Conservation (phyloP, 208 protist species). For the Acanthamoeba healyi region DNA sequence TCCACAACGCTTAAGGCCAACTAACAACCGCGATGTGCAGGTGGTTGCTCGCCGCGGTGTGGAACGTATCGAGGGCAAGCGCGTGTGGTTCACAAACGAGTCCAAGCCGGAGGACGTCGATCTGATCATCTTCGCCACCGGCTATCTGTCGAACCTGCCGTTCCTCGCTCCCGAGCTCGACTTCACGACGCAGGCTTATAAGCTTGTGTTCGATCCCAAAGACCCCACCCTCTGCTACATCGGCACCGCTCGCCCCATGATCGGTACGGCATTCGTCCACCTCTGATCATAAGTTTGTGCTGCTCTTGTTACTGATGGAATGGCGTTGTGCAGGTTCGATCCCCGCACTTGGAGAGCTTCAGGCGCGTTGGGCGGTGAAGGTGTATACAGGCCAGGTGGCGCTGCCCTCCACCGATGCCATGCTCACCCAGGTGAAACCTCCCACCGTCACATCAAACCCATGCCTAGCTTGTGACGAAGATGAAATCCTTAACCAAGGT, state of each 20-base stretch:
- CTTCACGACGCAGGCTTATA: slow-evolving; percentile 51
- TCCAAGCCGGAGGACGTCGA: slow-evolving; percentile 48
- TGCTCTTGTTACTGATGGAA: not conserved
- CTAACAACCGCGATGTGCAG: not conserved
- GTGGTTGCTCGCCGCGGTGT: slow-evolving; percentile 25
- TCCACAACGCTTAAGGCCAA: too few relatives aligned
- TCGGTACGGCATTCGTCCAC: not conserved
- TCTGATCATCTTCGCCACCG: slow-evolving; percentile 71
- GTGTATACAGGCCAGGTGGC: slow-evolving; percentile 67
- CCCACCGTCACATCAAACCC: not conserved
- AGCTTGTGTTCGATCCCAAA: slow-evolving; percentile 64
- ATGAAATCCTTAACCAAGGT: too few relatives aligned
- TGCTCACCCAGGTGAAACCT: not conserved
- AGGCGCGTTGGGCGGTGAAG: slow-evolving; percentile 55
- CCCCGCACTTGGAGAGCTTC: slow-evolving; percentile 56
- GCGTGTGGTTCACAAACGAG: slow-evolving; percentile 65
- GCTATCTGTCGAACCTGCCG: slow-evolving; percentile 32
- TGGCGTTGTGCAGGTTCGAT: slow-evolving; percentile 43
- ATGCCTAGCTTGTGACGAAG: too few relatives aligned
- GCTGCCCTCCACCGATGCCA: slow-evolving; percentile 40
- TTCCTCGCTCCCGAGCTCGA: not conserved
- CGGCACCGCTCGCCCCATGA: slow-evolving; percentile 68
- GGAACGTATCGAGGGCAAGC: slow-evolving; percentile 17
- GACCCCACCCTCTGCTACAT: slow-evolving; percentile 68
- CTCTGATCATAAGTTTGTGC: too few relatives aligned